These are phyloP conservation scores for Pleurotus salmoneostramineus DNA, from an alignment of 768 basidiomycete genomes.

Conservation along the genomic window DNA sequence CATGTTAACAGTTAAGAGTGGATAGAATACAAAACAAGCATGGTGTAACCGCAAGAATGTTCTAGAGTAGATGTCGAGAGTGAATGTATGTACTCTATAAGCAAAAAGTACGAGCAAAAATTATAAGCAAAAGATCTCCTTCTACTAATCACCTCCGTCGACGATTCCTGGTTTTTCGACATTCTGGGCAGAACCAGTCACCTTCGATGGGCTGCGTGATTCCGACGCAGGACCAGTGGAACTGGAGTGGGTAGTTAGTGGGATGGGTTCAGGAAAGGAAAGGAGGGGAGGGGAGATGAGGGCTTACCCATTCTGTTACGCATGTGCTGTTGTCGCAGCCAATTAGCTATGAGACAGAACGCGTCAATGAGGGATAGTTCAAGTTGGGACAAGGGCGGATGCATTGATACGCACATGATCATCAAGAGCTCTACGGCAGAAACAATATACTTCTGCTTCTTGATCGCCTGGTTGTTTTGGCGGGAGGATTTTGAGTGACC, in stretches of 20 bases:
- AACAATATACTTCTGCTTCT: background rate
- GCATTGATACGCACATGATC: background rate
- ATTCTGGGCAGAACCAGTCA: conserved; percentile 73
- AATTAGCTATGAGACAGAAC: conserved; percentile 60
- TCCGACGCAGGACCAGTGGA: conserved; percentile 68
- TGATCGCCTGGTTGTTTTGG: background rate
- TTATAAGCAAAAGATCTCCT: background rate
- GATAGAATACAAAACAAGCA: no score
- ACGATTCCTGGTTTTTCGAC: conserved; percentile 34
- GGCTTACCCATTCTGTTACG: conserved; percentile 77
- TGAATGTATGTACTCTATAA: no score
- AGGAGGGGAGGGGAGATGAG: background rate
- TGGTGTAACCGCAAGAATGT: no score
- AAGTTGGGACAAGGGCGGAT: background rate
- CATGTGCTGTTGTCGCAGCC: conserved; percentile 76
- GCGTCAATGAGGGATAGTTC: conserved; percentile 9
- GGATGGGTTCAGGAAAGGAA: background rate
- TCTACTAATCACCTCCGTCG: conserved; percentile 23
- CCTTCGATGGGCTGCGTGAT: conserved; percentile 55
- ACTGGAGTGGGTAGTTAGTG: conserved; percentile 35
- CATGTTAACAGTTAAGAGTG: no score
- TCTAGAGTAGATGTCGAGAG: no score
- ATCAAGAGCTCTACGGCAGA: background rate
- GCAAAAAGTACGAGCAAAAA: background rate
- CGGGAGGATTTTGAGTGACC: conserved; percentile 5